A percentile compares a stretch with the other conserved stretches of the same genome.
phyloP scores from a whole-genome alignment of 495 filamentous ascomycete genomes.

The Neurospora hispaniola region DNA sequence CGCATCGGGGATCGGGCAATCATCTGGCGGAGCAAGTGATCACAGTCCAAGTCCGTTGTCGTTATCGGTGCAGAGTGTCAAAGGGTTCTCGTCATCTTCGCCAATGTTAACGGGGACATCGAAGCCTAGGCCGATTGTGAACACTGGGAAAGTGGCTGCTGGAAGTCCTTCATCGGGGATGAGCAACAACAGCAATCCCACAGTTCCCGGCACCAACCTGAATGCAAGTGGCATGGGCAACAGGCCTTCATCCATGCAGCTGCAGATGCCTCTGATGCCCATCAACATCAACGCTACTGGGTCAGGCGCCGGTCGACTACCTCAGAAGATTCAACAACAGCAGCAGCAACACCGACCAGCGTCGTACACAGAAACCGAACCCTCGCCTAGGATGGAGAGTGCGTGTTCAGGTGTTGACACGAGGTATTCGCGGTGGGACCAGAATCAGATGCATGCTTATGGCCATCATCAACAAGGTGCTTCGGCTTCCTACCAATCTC shows the following conservation, averaged over 20 bases:
- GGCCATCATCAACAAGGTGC: background rate
- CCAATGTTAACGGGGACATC: background rate
- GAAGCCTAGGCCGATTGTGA: background rate
- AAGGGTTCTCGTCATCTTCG: background rate
- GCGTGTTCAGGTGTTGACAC: constrained; percentile 27
- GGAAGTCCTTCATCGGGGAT: background rate
- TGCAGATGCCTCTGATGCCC: background rate
- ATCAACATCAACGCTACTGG: constrained; percentile 9
- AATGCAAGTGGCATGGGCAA: background rate
- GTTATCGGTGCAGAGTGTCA: background rate
- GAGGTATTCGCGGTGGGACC: constrained; percentile 28
- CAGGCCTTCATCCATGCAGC: background rate
- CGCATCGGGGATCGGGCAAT: background rate
- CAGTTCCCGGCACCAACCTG: background rate
- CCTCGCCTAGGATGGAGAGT: constrained; percentile 25
- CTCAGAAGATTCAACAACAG: background rate
- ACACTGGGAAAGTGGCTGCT: background rate
- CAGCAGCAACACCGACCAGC: constrained; percentile 13
- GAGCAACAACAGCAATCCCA: background rate
- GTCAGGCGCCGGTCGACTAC: constrained; percentile 6
- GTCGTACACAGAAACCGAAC: constrained; percentile 34
- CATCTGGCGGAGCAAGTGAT: background rate
- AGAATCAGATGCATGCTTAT: constrained; percentile 3
- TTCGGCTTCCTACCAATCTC: background rate
- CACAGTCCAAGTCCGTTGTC: background rate